Evolutionary conservation across 495 filamentous ascomycete species (phyloP).

Genomic region (Neurospora sp.): DNA sequence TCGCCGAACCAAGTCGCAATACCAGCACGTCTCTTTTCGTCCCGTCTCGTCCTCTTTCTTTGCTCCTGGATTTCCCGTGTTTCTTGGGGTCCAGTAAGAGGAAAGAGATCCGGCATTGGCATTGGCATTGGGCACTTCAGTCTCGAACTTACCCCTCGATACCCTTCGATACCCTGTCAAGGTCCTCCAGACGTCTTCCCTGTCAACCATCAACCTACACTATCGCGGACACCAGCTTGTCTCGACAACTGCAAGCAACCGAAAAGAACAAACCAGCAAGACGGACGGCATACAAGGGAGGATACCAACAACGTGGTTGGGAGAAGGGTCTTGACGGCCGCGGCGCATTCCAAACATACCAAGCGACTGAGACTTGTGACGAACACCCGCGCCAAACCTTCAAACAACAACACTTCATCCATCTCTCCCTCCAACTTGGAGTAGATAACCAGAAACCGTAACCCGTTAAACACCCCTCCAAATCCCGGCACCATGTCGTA

Average conservation of each 20-base stretch:
- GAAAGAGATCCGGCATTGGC: not conserved
- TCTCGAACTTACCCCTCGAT: not conserved
- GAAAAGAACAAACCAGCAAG: not conserved
- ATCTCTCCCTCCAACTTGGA: not conserved
- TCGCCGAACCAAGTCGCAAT: not conserved
- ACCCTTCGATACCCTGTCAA: not conserved
- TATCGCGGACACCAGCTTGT: not conserved
- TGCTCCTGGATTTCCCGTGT: not conserved
- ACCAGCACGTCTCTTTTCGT: not conserved
- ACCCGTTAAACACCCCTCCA: not conserved
- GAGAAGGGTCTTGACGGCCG: not conserved
- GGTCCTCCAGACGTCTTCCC: not conserved
- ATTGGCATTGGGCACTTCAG: not conserved
- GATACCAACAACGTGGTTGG: not conserved
- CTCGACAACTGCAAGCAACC: not conserved
- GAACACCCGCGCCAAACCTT: not conserved
- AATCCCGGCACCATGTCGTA: conserved; percentile 45
- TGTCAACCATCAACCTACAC: not conserved
- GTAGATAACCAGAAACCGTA: not conserved
- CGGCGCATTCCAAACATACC: not conserved
- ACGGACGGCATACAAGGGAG: not conserved
- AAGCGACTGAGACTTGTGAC: not conserved
- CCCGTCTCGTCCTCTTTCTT: not conserved
- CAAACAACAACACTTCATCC: not conserved
- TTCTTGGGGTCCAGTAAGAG: not conserved